Evolutionary conservation across 345 rosid species (phyloP).

Genomic region (Rhodamnia argentea): DNA sequence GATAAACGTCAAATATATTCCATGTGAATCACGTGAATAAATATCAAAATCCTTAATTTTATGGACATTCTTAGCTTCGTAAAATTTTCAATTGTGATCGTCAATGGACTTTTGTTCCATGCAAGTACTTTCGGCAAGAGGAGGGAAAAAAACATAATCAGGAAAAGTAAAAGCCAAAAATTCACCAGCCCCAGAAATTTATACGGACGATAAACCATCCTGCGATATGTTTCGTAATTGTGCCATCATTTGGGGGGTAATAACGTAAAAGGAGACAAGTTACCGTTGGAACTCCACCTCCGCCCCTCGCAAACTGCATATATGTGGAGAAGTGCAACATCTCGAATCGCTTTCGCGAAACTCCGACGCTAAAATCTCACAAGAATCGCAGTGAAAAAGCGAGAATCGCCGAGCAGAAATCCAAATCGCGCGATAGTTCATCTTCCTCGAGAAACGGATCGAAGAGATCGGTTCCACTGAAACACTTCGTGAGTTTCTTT

Average conservation of each 20-base stretch:
- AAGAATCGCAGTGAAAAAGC: not conserved
- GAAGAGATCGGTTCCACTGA: not conserved
- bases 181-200: not conserved
- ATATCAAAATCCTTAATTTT: too few species aligned
- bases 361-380: not conserved
- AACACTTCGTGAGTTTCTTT: not conserved
- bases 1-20: too few species aligned
- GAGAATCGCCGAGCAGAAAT: not conserved
- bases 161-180: not conserved
- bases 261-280: not conserved
- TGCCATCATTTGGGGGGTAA: not conserved
- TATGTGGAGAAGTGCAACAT: not conserved
- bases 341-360: not conserved
- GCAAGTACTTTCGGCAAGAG: too few species aligned
- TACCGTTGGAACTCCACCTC: conserved; percentile 1
- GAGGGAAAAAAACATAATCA: too few species aligned
- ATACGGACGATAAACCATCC: too few species aligned
- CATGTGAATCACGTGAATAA: too few species aligned
- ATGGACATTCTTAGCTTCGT: too few species aligned
- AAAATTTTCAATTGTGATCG: too few species aligned
- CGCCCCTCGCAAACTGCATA: not conserved
- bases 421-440: not conserved
- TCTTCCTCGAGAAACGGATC: not conserved
- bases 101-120: too few species aligned
- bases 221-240: not conserved